A percentile compares a stretch with the other conserved stretches of the same genome.
Conservation (phyloP, 768 basidiomycete genomes). For the Boletus patriciae region DNA sequence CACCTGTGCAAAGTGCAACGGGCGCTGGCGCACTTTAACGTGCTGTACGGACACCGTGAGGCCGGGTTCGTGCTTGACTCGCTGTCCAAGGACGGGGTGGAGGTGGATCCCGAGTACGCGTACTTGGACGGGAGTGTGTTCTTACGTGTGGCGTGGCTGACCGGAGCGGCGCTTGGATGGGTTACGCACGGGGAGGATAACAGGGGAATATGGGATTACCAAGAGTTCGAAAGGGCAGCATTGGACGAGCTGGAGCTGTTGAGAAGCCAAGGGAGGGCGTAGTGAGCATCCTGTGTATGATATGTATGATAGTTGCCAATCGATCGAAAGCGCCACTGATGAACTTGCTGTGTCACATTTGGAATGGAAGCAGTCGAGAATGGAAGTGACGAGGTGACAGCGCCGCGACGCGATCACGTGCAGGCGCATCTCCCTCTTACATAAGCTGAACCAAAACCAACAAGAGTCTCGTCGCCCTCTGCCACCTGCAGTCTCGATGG, state of each 20-base stretch:
- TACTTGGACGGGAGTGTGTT: conserved; percentile 64
- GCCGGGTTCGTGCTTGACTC: conserved; percentile 34
- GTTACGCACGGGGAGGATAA: conserved; percentile 40
- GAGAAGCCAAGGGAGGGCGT: conserved; percentile 18
- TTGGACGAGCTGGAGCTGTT: conserved; percentile 26
- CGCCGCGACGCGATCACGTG: conserved; percentile 38
- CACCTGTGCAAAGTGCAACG: conserved; percentile 52
- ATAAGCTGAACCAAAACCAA: conserved; percentile 23
- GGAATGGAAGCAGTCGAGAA: too few relatives aligned
- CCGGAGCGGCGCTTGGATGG: conserved; percentile 43
- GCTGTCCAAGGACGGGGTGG: conserved; percentile 23
- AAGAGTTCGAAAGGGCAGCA: conserved; percentile 30
- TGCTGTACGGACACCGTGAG: conserved; percentile 43
- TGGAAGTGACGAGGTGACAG: too few relatives aligned
- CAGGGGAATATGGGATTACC: conserved; percentile 29
- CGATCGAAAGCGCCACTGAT: background rate
- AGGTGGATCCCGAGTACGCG: conserved; percentile 47
- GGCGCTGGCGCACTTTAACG: conserved; percentile 47
- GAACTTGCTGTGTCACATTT: too few relatives aligned
- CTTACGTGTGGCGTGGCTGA: conserved; percentile 54
- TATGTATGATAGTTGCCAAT: background rate
- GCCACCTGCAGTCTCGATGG: conserved; percentile 29
- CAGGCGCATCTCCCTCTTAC: conserved; percentile 13
- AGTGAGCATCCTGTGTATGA: too few relatives aligned
- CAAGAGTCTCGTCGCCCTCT: conserved; percentile 9